Percentiles rank a stretch among this genome's conserved stretches.
phyloP scores from a whole-genome alignment of 306 rosid species.

The Biancaea sappan region DNA sequence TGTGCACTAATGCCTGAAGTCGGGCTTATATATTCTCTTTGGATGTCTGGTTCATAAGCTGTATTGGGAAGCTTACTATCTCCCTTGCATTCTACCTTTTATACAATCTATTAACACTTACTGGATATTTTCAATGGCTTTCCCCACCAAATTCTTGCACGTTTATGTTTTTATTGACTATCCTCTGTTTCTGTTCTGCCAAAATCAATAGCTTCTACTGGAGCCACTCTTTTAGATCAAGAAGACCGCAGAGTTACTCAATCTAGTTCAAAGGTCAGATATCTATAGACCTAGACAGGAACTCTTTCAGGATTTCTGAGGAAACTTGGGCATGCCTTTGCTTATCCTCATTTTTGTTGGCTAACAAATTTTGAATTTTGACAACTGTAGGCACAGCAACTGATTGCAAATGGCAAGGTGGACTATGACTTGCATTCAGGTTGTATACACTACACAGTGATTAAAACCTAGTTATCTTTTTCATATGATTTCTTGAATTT shows the following conservation, averaged over 20 bases:
- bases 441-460: constrained; percentile 33
- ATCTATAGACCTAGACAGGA: constrained; percentile 14
- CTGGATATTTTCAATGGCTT: neutral
- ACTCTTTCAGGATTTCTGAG: constrained; percentile 20
- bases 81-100: neutral
- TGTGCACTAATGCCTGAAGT: constrained; percentile 10
- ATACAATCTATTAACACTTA: neutral
- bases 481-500: constrained; percentile 18
- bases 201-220: constrained; percentile 42
- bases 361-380: constrained; percentile 6
- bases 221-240: constrained; percentile 42
- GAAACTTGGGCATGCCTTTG: constrained; percentile 26
- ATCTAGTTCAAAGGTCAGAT: constrained; percentile 68
- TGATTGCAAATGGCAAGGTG: constrained; percentile 55
- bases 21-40: constrained; percentile 5
- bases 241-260: constrained; percentile 43
- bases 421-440: constrained; percentile 56
- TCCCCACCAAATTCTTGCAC: constrained; percentile 3
- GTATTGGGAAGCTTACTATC: neutral
- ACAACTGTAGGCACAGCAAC: constrained; percentile 46
- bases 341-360: constrained; percentile 16
- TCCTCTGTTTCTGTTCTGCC: constrained; percentile 36
- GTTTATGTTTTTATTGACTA: constrained; percentile 10
- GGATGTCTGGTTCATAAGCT: constrained; percentile 6
- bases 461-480: neutral